These are phyloP conservation scores for Mycena rebaudengoi DNA, from an alignment of 768 basidiomycete species.

Conservation along the genomic window DNA sequence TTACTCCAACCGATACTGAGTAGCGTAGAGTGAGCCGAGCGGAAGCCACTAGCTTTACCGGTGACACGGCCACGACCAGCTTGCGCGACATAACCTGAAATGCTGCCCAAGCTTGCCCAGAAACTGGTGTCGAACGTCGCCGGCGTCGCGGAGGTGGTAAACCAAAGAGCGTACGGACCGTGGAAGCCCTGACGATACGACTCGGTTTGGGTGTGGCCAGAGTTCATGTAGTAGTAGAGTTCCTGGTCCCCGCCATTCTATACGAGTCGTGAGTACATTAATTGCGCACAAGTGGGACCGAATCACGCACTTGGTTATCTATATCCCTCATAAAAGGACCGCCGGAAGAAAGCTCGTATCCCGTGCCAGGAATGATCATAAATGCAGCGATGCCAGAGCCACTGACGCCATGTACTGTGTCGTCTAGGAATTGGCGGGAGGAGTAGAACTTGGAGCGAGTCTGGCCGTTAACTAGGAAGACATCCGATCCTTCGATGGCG, in stretches of 20 bases:
- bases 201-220: conserved; percentile 49
- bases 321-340: conserved; percentile 47
- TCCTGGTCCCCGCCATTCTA: conserved; percentile 43
- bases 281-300: no score
- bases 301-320: no score
- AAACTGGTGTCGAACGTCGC: conserved; percentile 32
- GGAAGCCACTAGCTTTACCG: conserved; percentile 39
- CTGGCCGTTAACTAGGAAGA: conserved; percentile 40
- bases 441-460: conserved; percentile 40
- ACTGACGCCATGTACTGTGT: conserved; percentile 43
- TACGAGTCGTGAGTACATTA: no score
- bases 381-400: conserved; percentile 37
- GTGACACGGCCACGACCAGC: conserved; percentile 39
- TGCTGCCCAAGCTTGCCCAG: conserved; percentile 39
- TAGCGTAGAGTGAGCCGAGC: conserved; percentile 27
- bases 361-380: conserved; percentile 44
- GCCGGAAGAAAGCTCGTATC: conserved; percentile 42
- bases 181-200: conserved; percentile 43
- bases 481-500: conserved; percentile 47
- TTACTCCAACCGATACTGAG: conserved; percentile 41
- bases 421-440: conserved; percentile 40
- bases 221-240: conserved; percentile 44
- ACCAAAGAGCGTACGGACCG: conserved; percentile 48
- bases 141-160: conserved; percentile 8
- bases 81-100: conserved; percentile 30